Evolutionary conservation across 345 rosid species (phyloP), one percentile per base, ranked within the genome.

Genomic region (Odontarrhena argentea): DNA sequence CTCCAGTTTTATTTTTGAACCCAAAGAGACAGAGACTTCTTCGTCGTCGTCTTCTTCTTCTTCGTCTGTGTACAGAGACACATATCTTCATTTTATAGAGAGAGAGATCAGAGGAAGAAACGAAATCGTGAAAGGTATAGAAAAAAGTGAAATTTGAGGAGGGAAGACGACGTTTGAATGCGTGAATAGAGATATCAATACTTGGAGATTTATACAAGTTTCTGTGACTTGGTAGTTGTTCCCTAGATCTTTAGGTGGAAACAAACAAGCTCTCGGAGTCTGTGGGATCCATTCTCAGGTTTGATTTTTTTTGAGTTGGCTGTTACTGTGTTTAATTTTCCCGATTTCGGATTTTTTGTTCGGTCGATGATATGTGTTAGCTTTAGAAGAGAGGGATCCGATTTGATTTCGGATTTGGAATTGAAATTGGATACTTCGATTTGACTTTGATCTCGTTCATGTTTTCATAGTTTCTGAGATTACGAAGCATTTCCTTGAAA

Each of bases 1-100:
- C 65, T 63, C 53, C 5, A 36, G 5, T 10, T 8, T 57, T 47
- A 57, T 73, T 65, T 73, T 73, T 58, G 60, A 73, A 73, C 76
- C 71, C 11, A 73, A 65, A 73, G 71, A 65, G 71, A 49, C 74
- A 49, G 32, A 11, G 41, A 18, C 70, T 41, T 65, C 70, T 32
- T 63, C 64, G 0, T 59, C 51, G 12, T 50, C 52, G 6, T 57
- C 47, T 46, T 52, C 65, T 1, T 24, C 66, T 9, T 49, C 57
- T 6, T 63, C 68, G 37, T 35, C 38, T 52, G 35, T 69, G 59
- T 69, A 69, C 51, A 68, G 59, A 47, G 22, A 18, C 22, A 18
- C 51, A 51, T n/a, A 61, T 7, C 56, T 70, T 47, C 69, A 38
- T 63, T 28, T 25, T 65, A 41, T 13, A 56, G 9, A 47, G 40